Evolutionary conservation across 345 rosid species (phyloP), one percentile per base, ranked within the genome.

Genomic region (Jatropha curcas): DNA sequence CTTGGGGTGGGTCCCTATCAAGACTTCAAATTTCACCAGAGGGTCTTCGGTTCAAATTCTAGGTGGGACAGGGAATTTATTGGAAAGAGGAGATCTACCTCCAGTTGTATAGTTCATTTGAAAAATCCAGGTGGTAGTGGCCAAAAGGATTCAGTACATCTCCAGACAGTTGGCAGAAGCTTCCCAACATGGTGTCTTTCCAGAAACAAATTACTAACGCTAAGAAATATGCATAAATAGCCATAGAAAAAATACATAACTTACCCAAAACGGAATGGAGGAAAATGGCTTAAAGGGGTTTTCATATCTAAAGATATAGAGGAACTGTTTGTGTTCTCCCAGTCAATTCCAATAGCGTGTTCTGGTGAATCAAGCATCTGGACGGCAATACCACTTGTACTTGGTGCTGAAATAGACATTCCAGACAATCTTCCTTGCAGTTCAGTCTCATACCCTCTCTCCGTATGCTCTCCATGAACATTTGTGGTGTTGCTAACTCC

Each of bases 211-310:
- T 56, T 65, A 46, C 63, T 30, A 34, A 31, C 22, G 25, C 20
- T 16, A 25, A 65, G 71, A 68, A 65, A 52, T 43, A 19, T 24
- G 30, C 51, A 60, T 66, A 46, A 58, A 28, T 11, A 65, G 27
- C 37, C 16, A 60, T 53, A 64, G 17, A 63, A 17, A 50, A 70
- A 27, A 65, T 71, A 65, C 41, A 82, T 30, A 64, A 70, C 82
- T 85, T 83, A 94, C 98, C 98, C 98, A 74, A 92, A 94, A 73
- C 98, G 97, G 72, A 94, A 94, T 30, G 97, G 97, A 82, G 98
- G 98, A 74, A 94, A 94, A 87, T 94, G 97, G 83, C 88, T 89
- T 72, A 94, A 81, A 52, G 97, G 98, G 53, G 98, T 94, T 80
- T 88, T 88, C 87, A 89, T 82, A 84, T 94, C 98, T 81, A 94